These are phyloP conservation scores for Macrotyloma uniflorum DNA, from an alignment of 306 rosid genomes.

Conservation along the genomic window DNA sequence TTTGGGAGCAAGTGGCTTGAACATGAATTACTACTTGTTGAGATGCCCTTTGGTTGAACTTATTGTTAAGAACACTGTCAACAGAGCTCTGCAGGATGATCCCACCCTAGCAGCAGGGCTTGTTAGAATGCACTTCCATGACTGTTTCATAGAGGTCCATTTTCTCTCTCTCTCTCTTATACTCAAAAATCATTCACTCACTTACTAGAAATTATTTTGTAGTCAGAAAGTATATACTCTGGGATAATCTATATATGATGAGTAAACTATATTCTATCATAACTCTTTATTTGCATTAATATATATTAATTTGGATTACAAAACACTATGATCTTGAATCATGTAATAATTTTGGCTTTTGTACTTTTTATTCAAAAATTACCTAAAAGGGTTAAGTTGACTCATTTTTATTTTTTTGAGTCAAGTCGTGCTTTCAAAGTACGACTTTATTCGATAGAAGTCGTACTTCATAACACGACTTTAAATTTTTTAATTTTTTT, in stretches of 20 bases:
- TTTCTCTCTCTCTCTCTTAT: not conserved
- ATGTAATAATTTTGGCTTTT: no score
- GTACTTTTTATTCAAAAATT: no score
- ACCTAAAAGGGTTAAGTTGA: no score
- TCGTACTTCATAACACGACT: no score
- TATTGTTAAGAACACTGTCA: conserved; percentile 52
- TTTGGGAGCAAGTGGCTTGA: conserved; percentile 49
- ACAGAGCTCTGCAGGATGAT: conserved; percentile 60
- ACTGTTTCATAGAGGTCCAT: conserved; percentile 68
- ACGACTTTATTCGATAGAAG: no score
- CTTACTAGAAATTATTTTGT: not conserved
- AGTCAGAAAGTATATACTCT: not conserved
- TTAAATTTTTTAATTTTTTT: no score
- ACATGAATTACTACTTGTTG: conserved; percentile 57
- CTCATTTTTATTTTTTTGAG: no score
- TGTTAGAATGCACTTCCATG: conserved; percentile 80
- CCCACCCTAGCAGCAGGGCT: conserved; percentile 71
- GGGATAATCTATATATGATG: not conserved
- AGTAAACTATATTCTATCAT: not conserved
- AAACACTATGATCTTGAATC: not conserved
- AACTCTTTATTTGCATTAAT: not conserved
- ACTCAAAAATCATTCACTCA: not conserved
- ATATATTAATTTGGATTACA: not conserved
- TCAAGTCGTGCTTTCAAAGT: no score
- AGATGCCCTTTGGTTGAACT: conserved; percentile 64